Evolutionary conservation across 75 land plant species (phyloP), one percentile per base, ranked within the genome.

Genomic region (Cupressus sempervirens): DNA sequence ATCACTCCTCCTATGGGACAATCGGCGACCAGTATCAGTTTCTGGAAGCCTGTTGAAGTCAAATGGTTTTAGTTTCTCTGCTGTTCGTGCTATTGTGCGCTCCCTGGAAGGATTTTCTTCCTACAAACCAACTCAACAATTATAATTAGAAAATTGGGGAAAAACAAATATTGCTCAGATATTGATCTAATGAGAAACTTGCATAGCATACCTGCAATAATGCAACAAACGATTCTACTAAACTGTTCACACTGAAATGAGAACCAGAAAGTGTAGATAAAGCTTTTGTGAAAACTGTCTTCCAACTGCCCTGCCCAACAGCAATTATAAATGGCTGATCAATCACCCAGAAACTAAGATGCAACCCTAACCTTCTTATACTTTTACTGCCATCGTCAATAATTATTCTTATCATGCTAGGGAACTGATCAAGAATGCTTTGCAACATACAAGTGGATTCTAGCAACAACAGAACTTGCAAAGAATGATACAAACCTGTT

Each of bases 61-160:
- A 84, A 98, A 98, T 9, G 99, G 92, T 73, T 84, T 93, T 18
- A 96, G 94, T 88, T 98, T 98, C 81, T 92, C 95, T 76, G 96
- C 96, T 45, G 99, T 98, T 83, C 98, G 90, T 26, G 94, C 90
- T 56, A 98, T 98, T 35, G 99, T 98, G 29, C 90, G 88, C 43
- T 95, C 99, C 58, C 99, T 89, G 73, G 99, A 92, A 79, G 96
- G 90, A 85, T 98, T 98, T 84, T 98, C 98, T 85, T 96, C 94
- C 97, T 95, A 90, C 26, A 83, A 73, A 80, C 48, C 82, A 74
- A 30, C 12, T 13, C 40, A 41, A 41, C 1, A 32, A 70, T 18
- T 43, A 12, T 3, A 70, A 50, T 68, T 18, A 36, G 32, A 16
- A 76, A 65, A 8, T 36, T 41, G 38, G 26, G 9, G 85, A 35